Conservation (phyloP, 1,284 basidiomycete genomes). For the Ganoderma meredithae region DNA sequence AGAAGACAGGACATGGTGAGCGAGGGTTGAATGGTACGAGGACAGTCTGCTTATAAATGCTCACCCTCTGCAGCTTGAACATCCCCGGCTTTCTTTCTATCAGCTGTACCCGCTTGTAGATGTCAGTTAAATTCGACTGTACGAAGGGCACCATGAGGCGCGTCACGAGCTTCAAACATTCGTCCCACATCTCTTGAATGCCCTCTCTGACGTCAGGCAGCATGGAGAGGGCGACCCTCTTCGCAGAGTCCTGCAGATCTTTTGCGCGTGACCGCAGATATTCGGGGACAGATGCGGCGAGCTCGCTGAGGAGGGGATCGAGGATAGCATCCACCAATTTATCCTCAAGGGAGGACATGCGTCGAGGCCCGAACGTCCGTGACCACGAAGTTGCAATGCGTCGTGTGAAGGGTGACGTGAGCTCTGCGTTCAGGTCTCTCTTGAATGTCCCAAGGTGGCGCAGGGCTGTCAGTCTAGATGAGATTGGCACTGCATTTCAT, state of each 20-base stretch:
- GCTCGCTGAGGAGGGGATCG: background rate
- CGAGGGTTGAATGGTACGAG: background rate
- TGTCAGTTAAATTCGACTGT: background rate
- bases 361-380: background rate
- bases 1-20: background rate
- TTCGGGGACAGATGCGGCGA: background rate
- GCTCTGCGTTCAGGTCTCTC: constrained; percentile 3
- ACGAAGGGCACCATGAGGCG: constrained; percentile 9
- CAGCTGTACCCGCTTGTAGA: background rate
- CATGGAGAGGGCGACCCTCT: background rate
- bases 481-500: background rate
- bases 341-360: background rate
- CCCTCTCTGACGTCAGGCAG: background rate
- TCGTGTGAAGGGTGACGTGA: background rate
- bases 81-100: background rate
- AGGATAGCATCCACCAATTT: background rate
- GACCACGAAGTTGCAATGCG: background rate
- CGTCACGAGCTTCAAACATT: background rate
- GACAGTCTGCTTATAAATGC: background rate
- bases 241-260: background rate
- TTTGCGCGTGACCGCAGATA: background rate
- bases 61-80: constrained; percentile 7
- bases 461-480: background rate
- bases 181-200: background rate
- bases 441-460: background rate